Evolutionary conservation across 2,329 filamentous ascomycete species (phyloP).

Genomic region (Alternaria tenuissima): DNA sequence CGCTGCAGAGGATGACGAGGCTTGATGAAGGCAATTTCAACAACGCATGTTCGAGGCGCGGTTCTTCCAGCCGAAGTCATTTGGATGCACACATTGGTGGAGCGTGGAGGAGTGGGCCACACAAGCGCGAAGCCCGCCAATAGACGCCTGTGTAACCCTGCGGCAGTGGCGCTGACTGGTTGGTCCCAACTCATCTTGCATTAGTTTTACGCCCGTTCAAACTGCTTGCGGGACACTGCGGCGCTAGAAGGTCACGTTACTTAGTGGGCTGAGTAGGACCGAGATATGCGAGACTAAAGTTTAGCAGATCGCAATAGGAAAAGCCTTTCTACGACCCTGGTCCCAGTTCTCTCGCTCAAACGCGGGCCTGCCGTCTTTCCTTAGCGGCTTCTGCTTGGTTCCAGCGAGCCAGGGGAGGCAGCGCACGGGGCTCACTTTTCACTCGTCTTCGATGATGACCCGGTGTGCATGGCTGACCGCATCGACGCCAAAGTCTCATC

Average conservation of each 20-base stretch:
- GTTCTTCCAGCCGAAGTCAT: slow-evolving; percentile 16
- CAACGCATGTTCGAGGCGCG: slow-evolving; percentile 29
- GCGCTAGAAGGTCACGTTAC: slow-evolving; percentile 23
- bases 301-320: neutral
- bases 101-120: slow-evolving; percentile 22
- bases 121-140: slow-evolving; percentile 37
- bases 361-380: slow-evolving; percentile 24
- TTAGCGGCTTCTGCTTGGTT: slow-evolving; percentile 26
- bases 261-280: neutral
- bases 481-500: slow-evolving; percentile 17
- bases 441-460: slow-evolving; percentile 5
- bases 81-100: slow-evolving; percentile 10
- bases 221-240: slow-evolving; percentile 24
- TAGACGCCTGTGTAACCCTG: slow-evolving; percentile 30
- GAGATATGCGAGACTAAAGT: neutral
- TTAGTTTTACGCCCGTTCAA: slow-evolving; percentile 24
- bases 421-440: slow-evolving; percentile 10
- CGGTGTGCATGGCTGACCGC: slow-evolving; percentile 23
- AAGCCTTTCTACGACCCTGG: slow-evolving; percentile 22
- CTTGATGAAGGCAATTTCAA: slow-evolving; percentile 22
- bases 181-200: slow-evolving; percentile 24
- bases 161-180: slow-evolving; percentile 26
- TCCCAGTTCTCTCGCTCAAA: slow-evolving; percentile 28
- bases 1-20: slow-evolving; percentile 20
- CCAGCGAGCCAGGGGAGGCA: slow-evolving; percentile 8